Evolutionary conservation across 352 stramenopile species (phyloP), one percentile per base, ranked within the genome.

Genomic region (Chrysophaeum taylorii): DNA sequence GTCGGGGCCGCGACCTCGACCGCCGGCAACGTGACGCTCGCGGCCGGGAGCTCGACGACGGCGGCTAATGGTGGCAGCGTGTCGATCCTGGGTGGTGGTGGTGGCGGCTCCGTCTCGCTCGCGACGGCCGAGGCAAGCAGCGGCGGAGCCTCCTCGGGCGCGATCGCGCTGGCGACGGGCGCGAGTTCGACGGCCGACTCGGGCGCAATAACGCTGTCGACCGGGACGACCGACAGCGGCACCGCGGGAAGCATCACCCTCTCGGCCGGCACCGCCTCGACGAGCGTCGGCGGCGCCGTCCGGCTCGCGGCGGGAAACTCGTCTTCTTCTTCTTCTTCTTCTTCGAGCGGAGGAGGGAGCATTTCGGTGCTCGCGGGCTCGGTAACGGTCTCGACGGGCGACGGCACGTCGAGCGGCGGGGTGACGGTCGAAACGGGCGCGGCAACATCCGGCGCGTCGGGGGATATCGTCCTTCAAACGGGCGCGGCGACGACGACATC

Each of bases 81-180:
- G 18, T 18, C 9, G 45, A 5, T 57, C 45, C 45, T 12, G 12
- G 23, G 18, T 5, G 45, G 45, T 25, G 45, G 9, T 25, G 45
- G 45, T 25, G 45, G 45, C 45, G 45, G 45, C 23, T 12, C 45
- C 45, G 23, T 57, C 23, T 27, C 23, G 12, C 9, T 57, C 9
- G 45, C 9, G 12, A 57, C 45, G 45, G 9, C 45, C 9, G 45
- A 12, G 9, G 45, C 45, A n/a, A n/a, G n/a, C n/a, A n/a, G n/a
- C n/a, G n/a, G n/a, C n/a, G n/a, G n/a, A n/a, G n/a, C n/a, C n/a
- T n/a, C n/a, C n/a, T 61, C 48, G 38, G 69, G 69, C 29, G 1
- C 25, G 1, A 35, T 75, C 43, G 70, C 15, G 5, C 15, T 75
- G 18, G 33, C n/a, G n/a, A 69, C 53, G 23, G 72, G 67, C 54